phyloP scores from a whole-genome alignment of 2,329 filamentous ascomycete species.

The Monilinia polystroma region DNA sequence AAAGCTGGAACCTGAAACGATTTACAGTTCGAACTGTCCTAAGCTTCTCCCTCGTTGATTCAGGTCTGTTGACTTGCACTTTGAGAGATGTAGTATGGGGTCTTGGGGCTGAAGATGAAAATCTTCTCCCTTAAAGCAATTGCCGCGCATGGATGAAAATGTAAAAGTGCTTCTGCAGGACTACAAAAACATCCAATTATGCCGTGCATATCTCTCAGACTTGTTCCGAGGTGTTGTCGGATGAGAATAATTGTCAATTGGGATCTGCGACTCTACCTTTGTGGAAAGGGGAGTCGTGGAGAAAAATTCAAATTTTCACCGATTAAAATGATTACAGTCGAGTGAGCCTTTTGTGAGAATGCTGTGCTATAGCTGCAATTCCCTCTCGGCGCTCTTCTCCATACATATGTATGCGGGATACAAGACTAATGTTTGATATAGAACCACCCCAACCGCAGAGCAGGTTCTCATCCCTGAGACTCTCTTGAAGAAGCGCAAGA shows the following conservation, averaged over 20 bases:
- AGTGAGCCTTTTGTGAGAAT: slow-evolving; percentile 88
- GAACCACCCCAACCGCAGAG: slow-evolving; percentile 89
- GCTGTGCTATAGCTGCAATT: slow-evolving; percentile 89
- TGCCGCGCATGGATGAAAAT: slow-evolving; percentile 51
- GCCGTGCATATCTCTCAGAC: slow-evolving; percentile 49
- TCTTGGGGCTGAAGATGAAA: slow-evolving; percentile 71
- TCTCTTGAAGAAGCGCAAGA: slow-evolving; percentile 99
- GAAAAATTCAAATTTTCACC: slow-evolving; percentile 54
- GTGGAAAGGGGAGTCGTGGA: slow-evolving; percentile 34
- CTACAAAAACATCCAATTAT: slow-evolving; percentile 33
- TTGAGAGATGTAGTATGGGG: slow-evolving; percentile 64
- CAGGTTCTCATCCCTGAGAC: slow-evolving; percentile 98
- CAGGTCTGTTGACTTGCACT: slow-evolving; percentile 50
- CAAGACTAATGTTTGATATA: slow-evolving; percentile 75
- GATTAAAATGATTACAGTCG: slow-evolving; percentile 74
- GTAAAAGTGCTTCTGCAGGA: slow-evolving; percentile 35
- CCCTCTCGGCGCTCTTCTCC: slow-evolving; percentile 76
- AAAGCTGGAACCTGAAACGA: slow-evolving; percentile 53
- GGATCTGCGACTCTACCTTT: slow-evolving; percentile 25
- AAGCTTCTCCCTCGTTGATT: slow-evolving; percentile 56
- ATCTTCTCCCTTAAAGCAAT: slow-evolving; percentile 76
- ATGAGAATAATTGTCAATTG: slow-evolving; percentile 55
- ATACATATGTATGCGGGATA: slow-evolving; percentile 63
- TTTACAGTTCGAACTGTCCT: slow-evolving; percentile 80
- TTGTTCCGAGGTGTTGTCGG: slow-evolving; percentile 69